Base-by-base conservation (phyloP, 2,329 filamentous ascomycete genomes). In the Myriosclerotinia curreyana region DNA sequence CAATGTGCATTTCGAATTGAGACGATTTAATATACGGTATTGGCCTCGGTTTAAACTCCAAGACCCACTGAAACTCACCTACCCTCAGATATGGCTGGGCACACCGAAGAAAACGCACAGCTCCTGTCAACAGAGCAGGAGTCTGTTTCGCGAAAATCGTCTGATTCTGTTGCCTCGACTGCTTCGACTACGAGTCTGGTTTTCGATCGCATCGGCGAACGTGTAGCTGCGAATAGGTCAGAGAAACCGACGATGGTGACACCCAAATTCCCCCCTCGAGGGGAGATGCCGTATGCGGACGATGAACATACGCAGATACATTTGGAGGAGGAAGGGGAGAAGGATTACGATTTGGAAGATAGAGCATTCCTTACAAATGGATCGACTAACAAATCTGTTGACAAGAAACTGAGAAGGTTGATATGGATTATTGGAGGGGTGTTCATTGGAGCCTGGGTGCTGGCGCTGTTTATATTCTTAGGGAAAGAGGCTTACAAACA, bases 131-230 rank as follows among this genome's bases (percentile, higher is more conserved):
- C 65, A 25, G 66, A 68, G 36, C 65, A 69, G 51, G 65, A 69
- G 48, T 52, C 48, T 60, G 55, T 60, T 49, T 46, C 38, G 28
- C 66, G 74, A 58, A 54, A 65, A 64, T 75, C 74, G 2, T 66
- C 70, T 54, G 74, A 75, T 34, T 91, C 90, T 4, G 76, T 84
- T 53, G 91, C 89, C n/a, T 89, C 88, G 49, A 51, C 61, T 49
- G 87, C 86, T n/a, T 95, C 91, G 42, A 94, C 91, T 14, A 92
- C 89, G 5, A 94, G 91, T 71, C 81, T 95, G 17, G 85, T 95
- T 62, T 90, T 95, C 74, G 90, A 95, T 69, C 86, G 88, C 67
- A 82, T 94, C 69, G 83, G 85, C 71, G 87, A 90, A 73, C 69
- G 70, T 31, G 69, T 64, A 28, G 66, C 64, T 34, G 68, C 68